Evolutionary conservation across 169 alveolate species (phyloP).

Genomic region (Plasmodium malariae): DNA sequence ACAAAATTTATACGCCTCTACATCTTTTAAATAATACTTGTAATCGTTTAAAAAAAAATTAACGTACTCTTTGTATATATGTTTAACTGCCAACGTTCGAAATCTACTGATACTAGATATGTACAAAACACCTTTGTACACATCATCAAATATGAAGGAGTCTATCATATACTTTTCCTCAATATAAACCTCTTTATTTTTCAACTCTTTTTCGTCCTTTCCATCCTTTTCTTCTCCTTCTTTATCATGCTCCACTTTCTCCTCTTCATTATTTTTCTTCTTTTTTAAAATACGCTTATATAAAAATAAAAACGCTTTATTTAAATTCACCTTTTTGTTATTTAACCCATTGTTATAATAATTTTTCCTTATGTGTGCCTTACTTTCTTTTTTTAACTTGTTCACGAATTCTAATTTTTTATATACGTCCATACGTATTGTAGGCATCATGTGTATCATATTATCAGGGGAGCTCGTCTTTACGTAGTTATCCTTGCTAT

Average conservation of each 20-base stretch:
- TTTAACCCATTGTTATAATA: slow-evolving; percentile 49
- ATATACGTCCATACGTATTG: too few relatives aligned
- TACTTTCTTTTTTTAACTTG: slow-evolving; percentile 20
- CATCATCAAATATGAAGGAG: slow-evolving; percentile 42
- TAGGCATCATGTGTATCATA: too few relatives aligned
- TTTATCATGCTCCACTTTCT: too few relatives aligned
- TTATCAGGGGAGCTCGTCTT: too few relatives aligned
- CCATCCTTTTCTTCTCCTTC: neutral
- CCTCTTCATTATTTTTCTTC: neutral
- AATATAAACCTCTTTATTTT: neutral
- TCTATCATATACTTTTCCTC: slow-evolving; percentile 26
- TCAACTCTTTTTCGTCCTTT: neutral
- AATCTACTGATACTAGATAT: slow-evolving; percentile 14
- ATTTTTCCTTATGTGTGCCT: neutral
- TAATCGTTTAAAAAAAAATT: slow-evolving; percentile 30
- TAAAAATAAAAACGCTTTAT: neutral
- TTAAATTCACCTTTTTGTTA: neutral
- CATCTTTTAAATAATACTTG: slow-evolving; percentile 9
- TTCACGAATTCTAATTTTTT: slow-evolving; percentile 57
- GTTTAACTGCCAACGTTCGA: slow-evolving; percentile 32
- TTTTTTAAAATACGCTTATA: neutral
- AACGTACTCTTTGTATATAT: slow-evolving; percentile 37
- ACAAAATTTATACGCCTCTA: slow-evolving; percentile 14
- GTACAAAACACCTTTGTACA: slow-evolving; percentile 22
- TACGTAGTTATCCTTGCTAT: too few relatives aligned